phyloP scores from a whole-genome alignment of 441 rosid species.

The Adansonia grandidieri region DNA sequence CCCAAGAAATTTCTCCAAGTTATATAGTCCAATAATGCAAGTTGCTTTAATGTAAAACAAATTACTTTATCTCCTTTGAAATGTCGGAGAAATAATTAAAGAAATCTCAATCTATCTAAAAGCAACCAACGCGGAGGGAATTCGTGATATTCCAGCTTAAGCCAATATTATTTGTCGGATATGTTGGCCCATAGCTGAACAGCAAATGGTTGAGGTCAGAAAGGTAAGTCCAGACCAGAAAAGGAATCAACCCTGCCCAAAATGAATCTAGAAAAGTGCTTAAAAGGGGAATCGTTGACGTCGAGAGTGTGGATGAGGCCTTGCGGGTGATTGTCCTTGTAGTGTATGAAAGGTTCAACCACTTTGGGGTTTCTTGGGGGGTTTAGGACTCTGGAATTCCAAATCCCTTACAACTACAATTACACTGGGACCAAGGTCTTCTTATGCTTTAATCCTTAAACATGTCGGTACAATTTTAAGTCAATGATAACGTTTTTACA shows the following conservation, averaged over 20 bases:
- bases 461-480: no score
- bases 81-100: constrained; percentile 10
- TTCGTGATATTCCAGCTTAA: neutral
- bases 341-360: no score
- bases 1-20: neutral
- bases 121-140: neutral
- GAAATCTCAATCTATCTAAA: neutral
- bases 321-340: no score
- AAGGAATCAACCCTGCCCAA: neutral
- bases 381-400: no score
- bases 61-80: neutral
- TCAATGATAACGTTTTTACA: no score
- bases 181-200: neutral
- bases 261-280: neutral
- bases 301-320: no score
- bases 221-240: neutral
- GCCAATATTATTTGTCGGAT: neutral
- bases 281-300: no score
- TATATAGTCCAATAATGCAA: neutral
- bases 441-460: no score
- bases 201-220: neutral
- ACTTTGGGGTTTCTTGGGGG: no score
- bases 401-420: no score
- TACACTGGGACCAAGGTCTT: no score
- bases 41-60: neutral